These are phyloP conservation scores for Fusarium tuaranense DNA, from an alignment of 2,329 filamentous ascomycete genomes.

Conservation along the genomic window DNA sequence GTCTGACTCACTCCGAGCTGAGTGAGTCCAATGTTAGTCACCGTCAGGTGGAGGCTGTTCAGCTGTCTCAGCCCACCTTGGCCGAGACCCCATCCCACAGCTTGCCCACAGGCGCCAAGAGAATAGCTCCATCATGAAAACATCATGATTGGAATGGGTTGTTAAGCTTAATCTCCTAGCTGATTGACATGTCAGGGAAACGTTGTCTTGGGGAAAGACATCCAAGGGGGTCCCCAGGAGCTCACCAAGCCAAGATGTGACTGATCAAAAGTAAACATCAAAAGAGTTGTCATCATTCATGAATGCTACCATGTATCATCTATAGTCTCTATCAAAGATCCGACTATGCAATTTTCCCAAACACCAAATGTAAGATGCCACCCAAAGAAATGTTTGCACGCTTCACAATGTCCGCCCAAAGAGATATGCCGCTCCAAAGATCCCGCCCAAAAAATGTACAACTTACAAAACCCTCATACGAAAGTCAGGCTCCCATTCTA, in stretches of 20 bases:
- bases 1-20: neutral
- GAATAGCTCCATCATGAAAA: neutral
- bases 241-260: neutral
- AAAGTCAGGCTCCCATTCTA: constrained; percentile 40
- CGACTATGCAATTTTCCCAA: neutral
- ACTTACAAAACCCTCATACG: neutral
- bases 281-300: neutral
- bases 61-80: neutral
- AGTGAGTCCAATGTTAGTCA: neutral
- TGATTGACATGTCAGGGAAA: neutral
- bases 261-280: neutral
- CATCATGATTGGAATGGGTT: neutral
- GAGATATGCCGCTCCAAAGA: neutral
- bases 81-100: neutral
- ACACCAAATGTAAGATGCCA: neutral
- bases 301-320: neutral
- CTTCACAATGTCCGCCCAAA: neutral
- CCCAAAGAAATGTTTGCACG: neutral
- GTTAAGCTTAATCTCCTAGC: neutral
- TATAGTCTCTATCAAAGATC: neutral
- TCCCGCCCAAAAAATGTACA: neutral
- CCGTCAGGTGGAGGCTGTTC: neutral
- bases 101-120: neutral
- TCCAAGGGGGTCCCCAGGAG: neutral
- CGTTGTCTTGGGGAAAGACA: neutral